Conservation (phyloP, 352 stramenopile genomes). For the Globisporangium middletonii region DNA sequence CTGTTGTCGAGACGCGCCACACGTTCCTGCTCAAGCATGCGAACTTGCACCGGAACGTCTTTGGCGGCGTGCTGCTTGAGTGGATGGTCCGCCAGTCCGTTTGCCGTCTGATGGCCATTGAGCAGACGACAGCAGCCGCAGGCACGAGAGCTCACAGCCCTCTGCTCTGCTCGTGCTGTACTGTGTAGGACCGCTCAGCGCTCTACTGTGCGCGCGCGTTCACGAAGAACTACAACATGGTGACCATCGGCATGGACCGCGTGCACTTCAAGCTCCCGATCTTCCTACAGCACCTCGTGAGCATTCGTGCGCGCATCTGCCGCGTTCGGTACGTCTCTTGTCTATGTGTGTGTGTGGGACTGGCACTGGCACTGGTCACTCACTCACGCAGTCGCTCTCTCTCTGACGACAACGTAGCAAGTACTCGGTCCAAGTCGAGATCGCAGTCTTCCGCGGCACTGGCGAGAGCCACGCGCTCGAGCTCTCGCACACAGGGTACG, state of each 20-base stretch:
- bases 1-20: constrained; percentile 30
- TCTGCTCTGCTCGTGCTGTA: too few species aligned
- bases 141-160: too few species aligned
- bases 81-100: constrained; percentile 24
- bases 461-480: constrained; percentile 12
- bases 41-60: constrained; percentile 32
- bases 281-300: constrained; percentile 45
- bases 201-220: constrained; percentile 69
- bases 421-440: constrained; percentile 33
- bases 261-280: constrained; percentile 70
- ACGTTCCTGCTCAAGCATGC: constrained; percentile 33
- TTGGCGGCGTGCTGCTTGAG: constrained; percentile 35
- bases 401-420: constrained; percentile 10
- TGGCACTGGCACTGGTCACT: background rate
- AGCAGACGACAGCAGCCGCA: too few species aligned
- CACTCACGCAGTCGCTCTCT: background rate
- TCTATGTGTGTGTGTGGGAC: background rate
- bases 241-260: constrained; percentile 73
- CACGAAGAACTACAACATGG: constrained; percentile 70
- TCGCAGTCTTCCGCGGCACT: constrained; percentile 25
- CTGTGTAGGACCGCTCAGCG: constrained; percentile 42
- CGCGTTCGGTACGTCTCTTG: constrained; percentile 43
- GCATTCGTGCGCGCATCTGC: constrained; percentile 49
- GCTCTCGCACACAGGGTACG: constrained; percentile 27
- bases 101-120: background rate